Evolutionary conservation across 2,329 filamentous ascomycete genomes (phyloP).

Genomic region (Aspergillus sp.): DNA sequence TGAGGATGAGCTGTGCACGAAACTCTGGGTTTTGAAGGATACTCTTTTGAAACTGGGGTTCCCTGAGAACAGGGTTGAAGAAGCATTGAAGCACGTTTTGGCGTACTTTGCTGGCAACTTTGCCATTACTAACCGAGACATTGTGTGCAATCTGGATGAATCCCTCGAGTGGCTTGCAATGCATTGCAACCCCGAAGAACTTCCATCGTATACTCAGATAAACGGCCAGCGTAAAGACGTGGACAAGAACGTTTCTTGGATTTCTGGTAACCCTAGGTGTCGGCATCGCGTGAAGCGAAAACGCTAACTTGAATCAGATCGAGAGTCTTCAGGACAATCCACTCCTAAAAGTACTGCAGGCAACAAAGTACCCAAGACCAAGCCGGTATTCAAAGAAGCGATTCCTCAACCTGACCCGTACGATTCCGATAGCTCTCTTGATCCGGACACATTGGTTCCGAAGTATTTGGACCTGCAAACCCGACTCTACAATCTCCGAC

Average conservation of each 20-base stretch:
- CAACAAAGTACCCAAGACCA: slow-evolving; percentile 26
- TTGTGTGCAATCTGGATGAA: slow-evolving; percentile 83
- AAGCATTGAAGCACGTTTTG: slow-evolving; percentile 65
- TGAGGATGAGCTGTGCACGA: slow-evolving; percentile 76
- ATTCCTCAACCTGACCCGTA: slow-evolving; percentile 28
- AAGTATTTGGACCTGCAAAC: slow-evolving; percentile 74
- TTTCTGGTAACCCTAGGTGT: slow-evolving; percentile 31
- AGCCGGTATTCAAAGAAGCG: slow-evolving; percentile 25
- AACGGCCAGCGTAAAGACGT: slow-evolving; percentile 29
- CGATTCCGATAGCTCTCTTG: slow-evolving; percentile 64
- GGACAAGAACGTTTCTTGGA: slow-evolving; percentile 36
- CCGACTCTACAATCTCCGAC: slow-evolving; percentile 63
- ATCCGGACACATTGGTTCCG: slow-evolving; percentile 72
- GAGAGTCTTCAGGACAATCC: slow-evolving; percentile 28
- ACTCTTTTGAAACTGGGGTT: slow-evolving; percentile 71
- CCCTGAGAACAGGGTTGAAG: slow-evolving; percentile 59
- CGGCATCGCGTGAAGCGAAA: slow-evolving; percentile 13
- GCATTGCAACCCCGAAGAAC: slow-evolving; percentile 66
- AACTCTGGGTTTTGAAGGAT: slow-evolving; percentile 81
- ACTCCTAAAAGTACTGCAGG: slow-evolving; percentile 23
- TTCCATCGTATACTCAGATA: slow-evolving; percentile 67
- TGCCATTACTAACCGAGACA: slow-evolving; percentile 56
- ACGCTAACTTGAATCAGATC: slow-evolving; percentile 32
- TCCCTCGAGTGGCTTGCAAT: slow-evolving; percentile 87
- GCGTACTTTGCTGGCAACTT: slow-evolving; percentile 65